These are phyloP conservation scores for Suhomyces wounanorum DNA, from an alignment of 1,139 yeast genomes.

Conservation along the genomic window DNA sequence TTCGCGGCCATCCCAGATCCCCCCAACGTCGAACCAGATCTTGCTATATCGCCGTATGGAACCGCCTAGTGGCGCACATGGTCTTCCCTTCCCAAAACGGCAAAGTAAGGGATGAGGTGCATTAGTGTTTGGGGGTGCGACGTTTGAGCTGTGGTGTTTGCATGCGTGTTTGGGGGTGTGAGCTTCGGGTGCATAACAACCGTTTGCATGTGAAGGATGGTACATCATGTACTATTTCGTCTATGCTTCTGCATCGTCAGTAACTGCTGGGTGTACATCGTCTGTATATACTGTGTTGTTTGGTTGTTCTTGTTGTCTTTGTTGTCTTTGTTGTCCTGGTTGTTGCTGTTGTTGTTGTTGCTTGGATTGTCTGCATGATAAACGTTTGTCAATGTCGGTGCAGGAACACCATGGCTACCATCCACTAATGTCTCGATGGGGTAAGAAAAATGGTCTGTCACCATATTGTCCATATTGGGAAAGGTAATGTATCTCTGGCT, in stretches of 20 bases:
- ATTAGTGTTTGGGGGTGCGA: background rate
- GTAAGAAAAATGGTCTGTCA: background rate
- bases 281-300: background rate
- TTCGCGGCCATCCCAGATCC: too few relatives aligned
- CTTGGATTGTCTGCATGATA: background rate
- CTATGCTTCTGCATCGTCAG: background rate
- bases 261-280: background rate
- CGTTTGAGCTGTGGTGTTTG: background rate
- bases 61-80: background rate
- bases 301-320: too few relatives aligned
- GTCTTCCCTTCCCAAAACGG: background rate
- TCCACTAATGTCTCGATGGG: background rate
- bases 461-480: background rate
- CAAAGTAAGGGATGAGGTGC: background rate
- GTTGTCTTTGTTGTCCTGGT: background rate
- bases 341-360: background rate
- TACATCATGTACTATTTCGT: background rate
- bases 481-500: background rate
- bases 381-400: background rate
- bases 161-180: background rate
- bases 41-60: background rate
- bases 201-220: background rate
- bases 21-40: background rate
- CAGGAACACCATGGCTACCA: background rate
- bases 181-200: background rate